These are phyloP conservation scores for Diaporthe sp. DNA, from an alignment of 2,329 filamentous ascomycete genomes.

Conservation along the genomic window DNA sequence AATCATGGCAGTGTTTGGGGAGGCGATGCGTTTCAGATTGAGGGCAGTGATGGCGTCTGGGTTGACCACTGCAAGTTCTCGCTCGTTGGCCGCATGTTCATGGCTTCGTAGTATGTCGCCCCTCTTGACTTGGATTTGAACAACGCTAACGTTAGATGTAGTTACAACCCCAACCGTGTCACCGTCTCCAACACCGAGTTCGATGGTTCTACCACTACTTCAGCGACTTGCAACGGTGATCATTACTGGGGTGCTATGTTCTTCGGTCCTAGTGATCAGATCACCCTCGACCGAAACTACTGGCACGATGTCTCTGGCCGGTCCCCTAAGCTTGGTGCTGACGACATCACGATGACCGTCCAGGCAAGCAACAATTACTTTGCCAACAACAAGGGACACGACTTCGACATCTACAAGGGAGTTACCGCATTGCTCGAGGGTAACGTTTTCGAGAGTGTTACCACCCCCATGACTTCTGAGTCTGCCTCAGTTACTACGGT, in stretches of 20 bases:
- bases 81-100: constrained; percentile 68
- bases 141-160: no score
- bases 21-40: no score
- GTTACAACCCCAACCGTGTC: no score
- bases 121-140: no score
- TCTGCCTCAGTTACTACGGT: no score
- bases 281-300: constrained; percentile 71
- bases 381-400: constrained; percentile 63
- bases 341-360: constrained; percentile 60
- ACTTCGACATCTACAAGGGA: constrained; percentile 61
- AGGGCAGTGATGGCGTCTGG: constrained; percentile 53
- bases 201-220: constrained; percentile 63
- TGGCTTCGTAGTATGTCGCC: constrained; percentile 64
- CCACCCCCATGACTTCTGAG: neutral
- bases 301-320: constrained; percentile 68
- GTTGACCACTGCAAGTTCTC: constrained; percentile 66
- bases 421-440: constrained; percentile 63
- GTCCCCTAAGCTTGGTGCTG: constrained; percentile 62
- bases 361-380: constrained; percentile 73
- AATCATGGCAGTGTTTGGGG: no score
- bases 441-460: constrained; percentile 66
- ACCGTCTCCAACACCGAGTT: constrained; percentile 71
- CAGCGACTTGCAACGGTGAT: constrained; percentile 66
- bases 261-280: constrained; percentile 61
- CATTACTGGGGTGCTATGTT: constrained; percentile 72